Evolutionary conservation across 192 early-diverging fungal species (phyloP).

Genomic region (Coemansia brasiliensis): DNA sequence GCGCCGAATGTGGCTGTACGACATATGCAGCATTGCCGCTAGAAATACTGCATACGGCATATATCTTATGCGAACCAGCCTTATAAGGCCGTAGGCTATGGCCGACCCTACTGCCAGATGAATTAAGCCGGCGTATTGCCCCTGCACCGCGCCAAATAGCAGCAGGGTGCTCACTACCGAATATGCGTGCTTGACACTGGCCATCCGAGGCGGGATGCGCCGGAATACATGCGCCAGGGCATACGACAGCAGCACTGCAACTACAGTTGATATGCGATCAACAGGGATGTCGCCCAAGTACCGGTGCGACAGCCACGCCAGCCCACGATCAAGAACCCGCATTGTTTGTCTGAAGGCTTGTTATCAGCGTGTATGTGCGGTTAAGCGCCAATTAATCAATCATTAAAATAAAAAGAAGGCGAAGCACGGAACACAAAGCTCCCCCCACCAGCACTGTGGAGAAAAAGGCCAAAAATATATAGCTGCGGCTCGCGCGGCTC

Average conservation of each 20-base stretch:
- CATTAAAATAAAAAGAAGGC: neutral
- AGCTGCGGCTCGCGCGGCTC: too few species aligned
- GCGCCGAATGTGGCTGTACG: slow-evolving; percentile 54
- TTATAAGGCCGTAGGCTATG: slow-evolving; percentile 59
- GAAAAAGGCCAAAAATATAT: too few species aligned
- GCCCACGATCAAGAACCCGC: slow-evolving; percentile 25
- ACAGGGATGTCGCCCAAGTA: slow-evolving; percentile 56
- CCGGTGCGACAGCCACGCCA: slow-evolving; percentile 22
- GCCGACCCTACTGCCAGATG: slow-evolving; percentile 57
- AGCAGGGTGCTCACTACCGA: slow-evolving; percentile 59
- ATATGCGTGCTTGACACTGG: slow-evolving; percentile 56
- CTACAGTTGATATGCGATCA: slow-evolving; percentile 62
- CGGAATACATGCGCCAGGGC: slow-evolving; percentile 59
- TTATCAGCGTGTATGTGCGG: neutral
- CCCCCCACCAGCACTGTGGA: too few species aligned
- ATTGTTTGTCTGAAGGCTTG: slow-evolving; percentile 2
- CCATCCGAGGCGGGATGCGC: slow-evolving; percentile 55
- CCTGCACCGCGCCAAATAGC: slow-evolving; percentile 58
- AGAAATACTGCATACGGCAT: slow-evolving; percentile 63
- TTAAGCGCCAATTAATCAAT: neutral
- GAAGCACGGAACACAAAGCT: too few species aligned
- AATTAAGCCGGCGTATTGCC: slow-evolving; percentile 60
- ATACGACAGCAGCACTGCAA: slow-evolving; percentile 60
- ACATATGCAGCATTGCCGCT: slow-evolving; percentile 66
- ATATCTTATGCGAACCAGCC: slow-evolving; percentile 36